Evolutionary conservation across 768 basidiomycete genomes (phyloP).

Genomic region (Phanerochaete sordida): DNA sequence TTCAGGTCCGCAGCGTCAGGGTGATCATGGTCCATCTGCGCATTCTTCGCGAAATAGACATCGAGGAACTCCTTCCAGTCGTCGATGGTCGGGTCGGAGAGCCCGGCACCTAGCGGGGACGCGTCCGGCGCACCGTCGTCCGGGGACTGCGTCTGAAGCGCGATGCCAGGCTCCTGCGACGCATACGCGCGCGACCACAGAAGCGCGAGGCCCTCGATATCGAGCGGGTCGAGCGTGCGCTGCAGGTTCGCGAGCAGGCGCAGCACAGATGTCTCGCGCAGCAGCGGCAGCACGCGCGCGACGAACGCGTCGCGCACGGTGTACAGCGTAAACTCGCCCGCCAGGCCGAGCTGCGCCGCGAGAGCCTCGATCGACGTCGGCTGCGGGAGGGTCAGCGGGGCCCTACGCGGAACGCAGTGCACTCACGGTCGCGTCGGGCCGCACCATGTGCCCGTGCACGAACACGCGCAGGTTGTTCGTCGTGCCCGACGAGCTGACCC

Average conservation of each 20-base stretch:
- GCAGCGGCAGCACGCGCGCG: constrained; percentile 42
- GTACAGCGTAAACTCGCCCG: neutral
- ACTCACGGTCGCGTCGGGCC: constrained; percentile 53
- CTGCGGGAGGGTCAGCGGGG: neutral
- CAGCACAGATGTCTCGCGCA: constrained; percentile 53
- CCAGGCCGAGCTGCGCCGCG: constrained; percentile 15
- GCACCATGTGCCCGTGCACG: constrained; percentile 55
- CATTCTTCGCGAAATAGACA: constrained; percentile 42
- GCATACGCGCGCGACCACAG: constrained; percentile 22
- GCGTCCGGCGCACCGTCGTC: constrained; percentile 3
- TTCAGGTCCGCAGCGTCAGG: constrained; percentile 38
- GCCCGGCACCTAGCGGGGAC: constrained; percentile 14
- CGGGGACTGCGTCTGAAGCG: neutral
- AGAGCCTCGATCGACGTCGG: constrained; percentile 18
- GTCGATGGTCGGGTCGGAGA: constrained; percentile 49
- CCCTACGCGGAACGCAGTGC: neutral
- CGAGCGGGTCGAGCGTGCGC: constrained; percentile 72
- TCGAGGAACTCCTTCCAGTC: constrained; percentile 70
- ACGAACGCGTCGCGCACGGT: constrained; percentile 48
- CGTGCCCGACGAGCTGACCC: constrained; percentile 60
- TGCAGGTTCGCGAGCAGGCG: constrained; percentile 58
- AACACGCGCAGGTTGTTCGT: constrained; percentile 87
- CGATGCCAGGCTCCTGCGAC: neutral
- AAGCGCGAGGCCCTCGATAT: constrained; percentile 72
- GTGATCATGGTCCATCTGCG: constrained; percentile 33